A percentile compares a stretch with the other conserved stretches of the same genome.
phyloP scores from a whole-genome alignment of 2,329 filamentous ascomycete species.

The Verticillium tricorpus region DNA sequence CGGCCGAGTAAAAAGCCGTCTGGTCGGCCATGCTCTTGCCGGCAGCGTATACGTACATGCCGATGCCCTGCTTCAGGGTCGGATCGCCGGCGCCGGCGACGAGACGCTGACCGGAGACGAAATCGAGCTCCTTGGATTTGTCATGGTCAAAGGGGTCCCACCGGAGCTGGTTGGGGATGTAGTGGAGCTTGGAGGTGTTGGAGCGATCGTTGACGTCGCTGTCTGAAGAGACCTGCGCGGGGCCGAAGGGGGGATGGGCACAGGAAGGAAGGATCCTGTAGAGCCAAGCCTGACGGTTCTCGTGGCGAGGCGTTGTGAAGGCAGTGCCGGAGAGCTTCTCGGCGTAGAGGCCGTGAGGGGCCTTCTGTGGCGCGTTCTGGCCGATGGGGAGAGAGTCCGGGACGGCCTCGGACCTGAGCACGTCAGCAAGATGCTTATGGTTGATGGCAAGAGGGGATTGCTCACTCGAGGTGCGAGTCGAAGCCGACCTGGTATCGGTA shows the following conservation, averaged over 20 bases:
- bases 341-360: conserved; percentile 72
- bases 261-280: conserved; percentile 66
- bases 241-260: conserved; percentile 52
- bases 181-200: conserved; percentile 50
- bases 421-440: background rate
- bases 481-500: conserved; percentile 81
- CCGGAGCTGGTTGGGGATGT: conserved; percentile 75
- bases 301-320: conserved; percentile 64
- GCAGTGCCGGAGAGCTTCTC: conserved; percentile 73
- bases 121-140: conserved; percentile 45
- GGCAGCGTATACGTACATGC: conserved; percentile 76
- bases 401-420: conserved; percentile 66
- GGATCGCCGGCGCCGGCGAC: conserved; percentile 78
- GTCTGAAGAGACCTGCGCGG: conserved; percentile 22
- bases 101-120: conserved; percentile 57
- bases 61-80: conserved; percentile 71
- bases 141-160: conserved; percentile 76
- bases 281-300: conserved; percentile 69
- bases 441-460: background rate
- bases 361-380: conserved; percentile 79
- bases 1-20: conserved; percentile 78
- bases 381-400: conserved; percentile 69
- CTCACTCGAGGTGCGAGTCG: conserved; percentile 70
- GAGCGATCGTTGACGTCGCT: background rate
- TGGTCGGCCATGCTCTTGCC: conserved; percentile 72